phyloP scores from a whole-genome alignment of 1,284 basidiomycete species.

The Hemileccinum hortonii region DNA sequence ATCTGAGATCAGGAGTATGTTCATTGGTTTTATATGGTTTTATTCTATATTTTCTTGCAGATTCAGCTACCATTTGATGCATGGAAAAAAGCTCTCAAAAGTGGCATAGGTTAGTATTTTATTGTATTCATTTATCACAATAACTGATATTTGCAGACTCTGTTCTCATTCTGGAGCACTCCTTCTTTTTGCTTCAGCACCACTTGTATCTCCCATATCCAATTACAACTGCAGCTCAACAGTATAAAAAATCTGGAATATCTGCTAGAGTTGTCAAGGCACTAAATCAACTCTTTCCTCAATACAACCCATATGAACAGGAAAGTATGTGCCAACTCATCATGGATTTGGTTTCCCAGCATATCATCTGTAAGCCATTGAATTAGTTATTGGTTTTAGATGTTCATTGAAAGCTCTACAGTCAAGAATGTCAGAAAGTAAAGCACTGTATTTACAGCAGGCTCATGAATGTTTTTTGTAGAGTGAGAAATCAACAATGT shows the following conservation, averaged over 20 bases:
- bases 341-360: not conserved
- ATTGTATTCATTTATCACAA: not conserved
- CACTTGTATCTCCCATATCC: not conserved
- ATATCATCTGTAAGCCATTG: not conserved
- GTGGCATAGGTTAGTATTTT: not conserved
- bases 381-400: too few relatives aligned
- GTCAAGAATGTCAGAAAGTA: too few relatives aligned
- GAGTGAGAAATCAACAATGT: too few relatives aligned
- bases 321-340: not conserved
- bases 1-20: too few relatives aligned
- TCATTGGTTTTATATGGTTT: too few relatives aligned
- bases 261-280: too few relatives aligned
- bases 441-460: too few relatives aligned
- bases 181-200: not conserved
- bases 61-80: too few relatives aligned
- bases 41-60: too few relatives aligned
- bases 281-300: not conserved
- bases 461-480: too few relatives aligned
- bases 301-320: not conserved
- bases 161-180: not conserved
- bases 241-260: not conserved
- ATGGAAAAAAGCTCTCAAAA: too few relatives aligned
- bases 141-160: not conserved
- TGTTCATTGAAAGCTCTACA: too few relatives aligned
- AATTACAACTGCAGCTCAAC: not conserved